Base-by-base conservation (phyloP, 2,329 filamentous ascomycete genomes). In the Coniochaeta prunicola region DNA sequence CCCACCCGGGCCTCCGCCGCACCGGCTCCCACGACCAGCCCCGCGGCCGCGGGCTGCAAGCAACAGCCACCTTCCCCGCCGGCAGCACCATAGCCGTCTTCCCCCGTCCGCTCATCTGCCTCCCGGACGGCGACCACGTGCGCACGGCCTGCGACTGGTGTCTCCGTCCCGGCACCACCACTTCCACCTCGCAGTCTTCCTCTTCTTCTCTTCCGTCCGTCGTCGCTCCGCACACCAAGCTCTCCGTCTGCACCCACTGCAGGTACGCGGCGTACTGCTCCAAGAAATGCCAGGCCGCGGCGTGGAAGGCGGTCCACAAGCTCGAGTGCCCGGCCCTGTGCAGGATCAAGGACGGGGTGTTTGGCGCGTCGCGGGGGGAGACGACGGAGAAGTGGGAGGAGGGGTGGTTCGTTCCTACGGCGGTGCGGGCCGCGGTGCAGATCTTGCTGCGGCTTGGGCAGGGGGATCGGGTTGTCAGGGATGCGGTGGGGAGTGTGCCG, bases 251-350 rank as follows among this genome's bases (percentile, higher is more conserved):
- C 69, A 77, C 78, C 0, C 78, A 74, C 55, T 87, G 84, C 71
- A 76, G 73, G 30, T 73, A 77, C 1, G 76, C 77, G 3, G 75
- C 73, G 28, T 87, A 87, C 74, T 87, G 84, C 71, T 73, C 74
- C 56, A 59, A 71, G 8, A 63, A 67, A 5, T 87, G 84, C 70
- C 84, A 87, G 70, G 71, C 72, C 26, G 71, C 75, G 2, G 77
- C 81, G 66, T 87, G 84, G 83, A 68, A 69, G 8, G 67, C 68
- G 1, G 72, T 76, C 42, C 84, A 87, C 70, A 75, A 76, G 64
- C 70, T 70, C 53, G 84, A 87, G 71, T 87, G 84, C 73, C 69
- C 70, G 30, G 69, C 74, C 33, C 73, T 80, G 61, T 28, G 45
- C 26, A 50, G 30, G 53, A 9, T 55, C 10, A 66, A 68, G 50